Evolutionary conservation across 2,329 filamentous ascomycete species (phyloP).

Genomic region (Fusarium continuum): DNA sequence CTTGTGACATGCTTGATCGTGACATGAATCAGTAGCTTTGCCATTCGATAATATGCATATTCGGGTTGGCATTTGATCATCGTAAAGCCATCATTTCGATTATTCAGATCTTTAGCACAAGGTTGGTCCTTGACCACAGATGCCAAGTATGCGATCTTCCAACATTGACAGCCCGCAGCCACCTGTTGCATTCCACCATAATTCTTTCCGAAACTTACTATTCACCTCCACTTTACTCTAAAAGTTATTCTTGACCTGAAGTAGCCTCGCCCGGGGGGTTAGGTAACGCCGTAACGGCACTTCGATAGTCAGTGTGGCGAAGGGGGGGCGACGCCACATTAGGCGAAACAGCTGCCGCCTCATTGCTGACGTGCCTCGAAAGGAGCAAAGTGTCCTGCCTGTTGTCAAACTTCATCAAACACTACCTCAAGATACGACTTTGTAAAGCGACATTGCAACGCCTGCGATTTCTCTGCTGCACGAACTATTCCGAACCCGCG

Average conservation of each 20-base stretch:
- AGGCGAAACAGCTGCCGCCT: constrained; percentile 42
- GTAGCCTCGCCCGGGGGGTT: no score
- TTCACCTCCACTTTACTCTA: no score
- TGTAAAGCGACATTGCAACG: constrained; percentile 14
- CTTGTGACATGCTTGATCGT: neutral
- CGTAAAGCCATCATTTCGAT: neutral
- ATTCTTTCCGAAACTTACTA: no score
- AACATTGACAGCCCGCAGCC: neutral
- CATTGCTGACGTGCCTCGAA: constrained; percentile 41
- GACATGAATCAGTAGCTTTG: neutral
- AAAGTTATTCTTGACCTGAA: no score
- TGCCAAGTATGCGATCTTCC: neutral
- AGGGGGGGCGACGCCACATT: constrained; percentile 35
- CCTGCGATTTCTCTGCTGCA: neutral
- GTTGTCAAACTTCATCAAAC: constrained; percentile 22
- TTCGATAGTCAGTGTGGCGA: constrained; percentile 39
- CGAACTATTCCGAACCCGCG: constrained; percentile 1
- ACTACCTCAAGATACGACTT: constrained; percentile 1
- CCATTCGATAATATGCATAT: neutral
- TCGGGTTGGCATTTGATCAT: neutral
- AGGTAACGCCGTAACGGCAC: no score
- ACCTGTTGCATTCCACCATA: neutral
- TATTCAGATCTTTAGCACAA: neutral
- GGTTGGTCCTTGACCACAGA: neutral
- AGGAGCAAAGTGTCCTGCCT: constrained; percentile 43